Percentiles rank a stretch among this genome's conserved stretches.
Evolutionary conservation across 2,329 filamentous ascomycete species (phyloP).

Genomic region (Stachybotrys elegans): DNA sequence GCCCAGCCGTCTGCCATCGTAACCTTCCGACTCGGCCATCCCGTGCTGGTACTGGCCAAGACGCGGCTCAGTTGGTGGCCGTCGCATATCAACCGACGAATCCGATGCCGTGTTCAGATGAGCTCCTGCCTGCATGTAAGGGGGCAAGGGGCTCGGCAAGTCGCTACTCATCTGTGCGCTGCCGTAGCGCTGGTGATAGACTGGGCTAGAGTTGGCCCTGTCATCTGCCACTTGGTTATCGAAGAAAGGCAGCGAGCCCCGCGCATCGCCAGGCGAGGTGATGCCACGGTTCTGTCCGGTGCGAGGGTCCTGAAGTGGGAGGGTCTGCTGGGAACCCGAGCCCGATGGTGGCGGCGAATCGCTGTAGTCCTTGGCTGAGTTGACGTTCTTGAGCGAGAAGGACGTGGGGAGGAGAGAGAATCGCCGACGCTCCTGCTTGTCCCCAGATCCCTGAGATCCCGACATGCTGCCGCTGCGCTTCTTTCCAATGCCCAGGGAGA

Average conservation of each 20-base stretch:
- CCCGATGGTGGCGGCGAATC: slow-evolving; percentile 39
- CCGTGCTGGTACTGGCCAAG: slow-evolving; percentile 39
- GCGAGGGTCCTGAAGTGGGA: slow-evolving; percentile 44
- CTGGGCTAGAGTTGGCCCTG: slow-evolving; percentile 26
- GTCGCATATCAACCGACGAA: slow-evolving; percentile 45
- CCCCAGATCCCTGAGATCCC: slow-evolving; percentile 50
- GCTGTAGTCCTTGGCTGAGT: slow-evolving; percentile 49
- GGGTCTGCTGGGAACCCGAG: slow-evolving; percentile 45
- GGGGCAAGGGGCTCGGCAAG: slow-evolving; percentile 38
- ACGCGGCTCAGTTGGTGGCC: slow-evolving; percentile 31
- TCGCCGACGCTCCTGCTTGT: slow-evolving; percentile 56
- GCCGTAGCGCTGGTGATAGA: slow-evolving; percentile 36
- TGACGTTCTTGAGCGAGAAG: slow-evolving; percentile 61
- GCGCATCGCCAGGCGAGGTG: slow-evolving; percentile 28
- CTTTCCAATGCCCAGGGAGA: slow-evolving; percentile 63
- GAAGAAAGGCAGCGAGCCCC: slow-evolving; percentile 31
- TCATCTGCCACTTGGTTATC: slow-evolving; percentile 22
- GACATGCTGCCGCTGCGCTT: slow-evolving; percentile 64
- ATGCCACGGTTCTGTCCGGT: slow-evolving; percentile 23
- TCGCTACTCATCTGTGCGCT: slow-evolving; percentile 33
- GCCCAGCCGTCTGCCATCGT: slow-evolving; percentile 32
- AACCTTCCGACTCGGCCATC: slow-evolving; percentile 37
- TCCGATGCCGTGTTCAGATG: slow-evolving; percentile 49
- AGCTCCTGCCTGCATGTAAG: slow-evolving; percentile 39
- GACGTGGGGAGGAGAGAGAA: slow-evolving; percentile 66